Conservation (phyloP, 2,329 filamentous ascomycete species). For the Zymoseptoria brevis region DNA sequence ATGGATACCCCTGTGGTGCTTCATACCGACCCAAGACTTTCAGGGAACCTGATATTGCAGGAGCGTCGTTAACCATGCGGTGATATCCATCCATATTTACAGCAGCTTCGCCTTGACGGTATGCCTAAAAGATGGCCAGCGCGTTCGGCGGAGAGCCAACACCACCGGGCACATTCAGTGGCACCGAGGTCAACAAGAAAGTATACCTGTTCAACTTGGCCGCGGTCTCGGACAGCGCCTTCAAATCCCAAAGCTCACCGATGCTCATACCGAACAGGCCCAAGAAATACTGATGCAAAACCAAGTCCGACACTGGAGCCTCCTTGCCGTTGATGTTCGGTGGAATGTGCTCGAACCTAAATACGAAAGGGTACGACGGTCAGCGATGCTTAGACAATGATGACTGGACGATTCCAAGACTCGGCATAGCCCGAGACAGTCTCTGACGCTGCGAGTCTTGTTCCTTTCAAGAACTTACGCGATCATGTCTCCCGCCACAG, state of each 20-base stretch:
- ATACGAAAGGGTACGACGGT: no score
- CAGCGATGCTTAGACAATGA: no score
- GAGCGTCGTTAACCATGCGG: not conserved
- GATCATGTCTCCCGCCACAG: constrained; percentile 40
- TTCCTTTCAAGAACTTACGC: no score
- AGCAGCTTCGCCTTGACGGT: not conserved
- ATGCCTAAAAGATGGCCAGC: constrained; percentile 26
- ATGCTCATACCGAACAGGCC: constrained; percentile 38
- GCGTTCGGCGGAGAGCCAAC: constrained; percentile 29
- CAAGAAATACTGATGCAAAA: constrained; percentile 36
- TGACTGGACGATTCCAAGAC: no score
- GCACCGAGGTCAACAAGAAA: constrained; percentile 39
- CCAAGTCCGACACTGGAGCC: constrained; percentile 17
- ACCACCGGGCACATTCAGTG: constrained; percentile 36
- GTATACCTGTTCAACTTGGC: constrained; percentile 32
- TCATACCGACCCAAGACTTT: not conserved
- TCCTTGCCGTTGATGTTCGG: constrained; percentile 23
- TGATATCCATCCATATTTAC: not conserved
- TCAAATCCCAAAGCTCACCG: constrained; percentile 41
- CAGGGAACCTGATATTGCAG: not conserved
- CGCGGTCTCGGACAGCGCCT: constrained; percentile 34
- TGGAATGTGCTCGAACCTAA: constrained; percentile 38
- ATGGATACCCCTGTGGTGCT: not conserved
- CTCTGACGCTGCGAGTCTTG: no score
- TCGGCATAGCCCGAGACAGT: no score